A percentile compares a stretch with the other conserved stretches of the same genome.
phyloP scores from a whole-genome alignment of 352 stramenopile genomes.

The Pythium pectinolyticum region DNA sequence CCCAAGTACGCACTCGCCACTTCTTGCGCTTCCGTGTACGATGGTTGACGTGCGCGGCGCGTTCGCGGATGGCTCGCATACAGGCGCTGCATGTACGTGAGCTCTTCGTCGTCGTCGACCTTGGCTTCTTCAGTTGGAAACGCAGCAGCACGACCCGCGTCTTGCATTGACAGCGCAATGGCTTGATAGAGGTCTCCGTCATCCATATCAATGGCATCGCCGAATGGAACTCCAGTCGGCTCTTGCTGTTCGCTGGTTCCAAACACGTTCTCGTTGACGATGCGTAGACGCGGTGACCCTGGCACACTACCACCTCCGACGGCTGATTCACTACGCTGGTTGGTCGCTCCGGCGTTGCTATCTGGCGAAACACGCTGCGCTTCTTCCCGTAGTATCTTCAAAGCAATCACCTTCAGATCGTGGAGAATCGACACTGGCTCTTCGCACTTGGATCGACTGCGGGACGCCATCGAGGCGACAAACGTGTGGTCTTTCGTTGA shows the following conservation, averaged over 20 bases:
- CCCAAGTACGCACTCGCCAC: slow-evolving; percentile 54
- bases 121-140: slow-evolving; percentile 49
- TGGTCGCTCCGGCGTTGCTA: slow-evolving; percentile 13
- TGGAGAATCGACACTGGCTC: slow-evolving; percentile 49
- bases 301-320: not conserved
- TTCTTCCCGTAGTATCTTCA: slow-evolving; percentile 66
- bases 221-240: too few species aligned
- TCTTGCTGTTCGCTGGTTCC: too few species aligned
- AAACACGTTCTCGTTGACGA: not conserved
- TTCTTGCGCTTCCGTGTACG: slow-evolving; percentile 63
- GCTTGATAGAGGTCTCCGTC: slow-evolving; percentile 36
- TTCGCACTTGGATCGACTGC: not conserved
- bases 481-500: slow-evolving; percentile 9
- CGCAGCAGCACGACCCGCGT: slow-evolving; percentile 17
- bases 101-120: slow-evolving; percentile 25
- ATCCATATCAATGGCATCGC: slow-evolving; percentile 8
- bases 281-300: not conserved
- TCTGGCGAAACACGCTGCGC: slow-evolving; percentile 33
- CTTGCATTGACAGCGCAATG: slow-evolving; percentile 49
- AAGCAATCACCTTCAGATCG: slow-evolving; percentile 48
- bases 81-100: slow-evolving; percentile 5
- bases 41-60: slow-evolving; percentile 43
- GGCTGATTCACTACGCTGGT: not conserved
- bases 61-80: slow-evolving; percentile 13
- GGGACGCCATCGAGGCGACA: not conserved